These are phyloP conservation scores for Ochetophila trinervis DNA, from an alignment of 306 rosid genomes.

Conservation along the genomic window DNA sequence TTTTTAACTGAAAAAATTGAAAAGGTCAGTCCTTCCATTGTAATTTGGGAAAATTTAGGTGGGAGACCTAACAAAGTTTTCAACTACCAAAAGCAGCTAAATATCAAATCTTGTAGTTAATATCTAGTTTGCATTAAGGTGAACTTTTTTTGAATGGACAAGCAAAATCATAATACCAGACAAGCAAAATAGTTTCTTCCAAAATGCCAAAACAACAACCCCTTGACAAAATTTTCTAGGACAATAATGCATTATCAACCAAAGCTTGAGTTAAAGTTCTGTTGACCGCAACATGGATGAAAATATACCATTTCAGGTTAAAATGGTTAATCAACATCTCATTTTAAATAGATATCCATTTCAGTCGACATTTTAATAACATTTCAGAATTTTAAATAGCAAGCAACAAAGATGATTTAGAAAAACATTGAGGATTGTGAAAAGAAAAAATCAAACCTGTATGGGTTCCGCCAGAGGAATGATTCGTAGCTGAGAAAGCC, in stretches of 20 bases:
- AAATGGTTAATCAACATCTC: background rate
- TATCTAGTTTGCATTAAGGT: no score
- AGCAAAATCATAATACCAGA: background rate
- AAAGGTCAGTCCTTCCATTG: no score
- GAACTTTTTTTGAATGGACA: background rate
- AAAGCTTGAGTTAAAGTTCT: background rate
- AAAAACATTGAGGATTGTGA: background rate
- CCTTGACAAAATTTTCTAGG: background rate
- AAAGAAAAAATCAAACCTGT: constrained; percentile 52
- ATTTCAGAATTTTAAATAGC: background rate
- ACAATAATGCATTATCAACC: constrained; percentile 3
- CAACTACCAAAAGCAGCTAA: no score
- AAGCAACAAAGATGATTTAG: background rate
- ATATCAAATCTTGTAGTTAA: no score
- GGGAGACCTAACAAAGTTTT: no score
- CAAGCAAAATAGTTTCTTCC: background rate
- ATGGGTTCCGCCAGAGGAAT: constrained; percentile 32
- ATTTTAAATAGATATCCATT: background rate
- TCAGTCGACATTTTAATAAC: background rate
- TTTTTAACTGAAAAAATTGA: no score
- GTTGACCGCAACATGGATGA: background rate
- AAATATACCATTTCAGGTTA: background rate
- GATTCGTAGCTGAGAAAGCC: constrained; percentile 55
- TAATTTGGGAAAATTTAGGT: no score
- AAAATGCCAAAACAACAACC: background rate